phyloP scores from a whole-genome alignment of 148 eudicot genomes.

The Amaranthus hypochondriacus region DNA sequence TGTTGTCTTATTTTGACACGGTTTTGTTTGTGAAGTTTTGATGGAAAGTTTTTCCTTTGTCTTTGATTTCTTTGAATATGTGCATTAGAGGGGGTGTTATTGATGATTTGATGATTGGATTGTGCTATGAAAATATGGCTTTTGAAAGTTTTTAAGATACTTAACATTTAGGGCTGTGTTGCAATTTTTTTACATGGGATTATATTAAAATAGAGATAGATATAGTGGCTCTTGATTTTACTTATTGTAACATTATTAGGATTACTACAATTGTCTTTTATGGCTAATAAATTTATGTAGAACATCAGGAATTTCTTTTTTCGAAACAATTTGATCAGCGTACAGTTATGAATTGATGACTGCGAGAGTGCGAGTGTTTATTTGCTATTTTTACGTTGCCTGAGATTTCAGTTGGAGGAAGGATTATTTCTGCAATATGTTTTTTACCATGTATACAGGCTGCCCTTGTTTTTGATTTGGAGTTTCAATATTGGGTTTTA shows the following conservation, averaged over 20 bases:
- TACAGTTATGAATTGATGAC: not conserved
- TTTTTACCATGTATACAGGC: not conserved
- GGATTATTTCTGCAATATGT: not conserved
- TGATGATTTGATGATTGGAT: not conserved
- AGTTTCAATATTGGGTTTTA: not conserved
- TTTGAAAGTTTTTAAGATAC: not conserved
- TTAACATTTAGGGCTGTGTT: no score
- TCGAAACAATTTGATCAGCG: not conserved
- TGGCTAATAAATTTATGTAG: not conserved
- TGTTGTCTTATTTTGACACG: not conserved
- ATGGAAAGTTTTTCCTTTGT: not conserved
- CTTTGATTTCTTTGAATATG: not conserved
- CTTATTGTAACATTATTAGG: not conserved
- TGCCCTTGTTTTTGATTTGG: not conserved
- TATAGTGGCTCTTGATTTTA: not conserved
- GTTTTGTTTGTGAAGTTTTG: not conserved
- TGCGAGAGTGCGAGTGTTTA: not conserved
- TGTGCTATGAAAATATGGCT: not conserved
- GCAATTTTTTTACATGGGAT: not conserved
- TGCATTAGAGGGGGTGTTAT: not conserved
- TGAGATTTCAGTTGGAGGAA: not conserved
- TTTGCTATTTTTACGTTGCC: not conserved
- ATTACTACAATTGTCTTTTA: not conserved
- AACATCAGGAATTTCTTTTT: not conserved
- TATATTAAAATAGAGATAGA: not conserved